Evolutionary conservation across 129 eudicot genomes (phyloP).

Genomic region (Arctium minus): DNA sequence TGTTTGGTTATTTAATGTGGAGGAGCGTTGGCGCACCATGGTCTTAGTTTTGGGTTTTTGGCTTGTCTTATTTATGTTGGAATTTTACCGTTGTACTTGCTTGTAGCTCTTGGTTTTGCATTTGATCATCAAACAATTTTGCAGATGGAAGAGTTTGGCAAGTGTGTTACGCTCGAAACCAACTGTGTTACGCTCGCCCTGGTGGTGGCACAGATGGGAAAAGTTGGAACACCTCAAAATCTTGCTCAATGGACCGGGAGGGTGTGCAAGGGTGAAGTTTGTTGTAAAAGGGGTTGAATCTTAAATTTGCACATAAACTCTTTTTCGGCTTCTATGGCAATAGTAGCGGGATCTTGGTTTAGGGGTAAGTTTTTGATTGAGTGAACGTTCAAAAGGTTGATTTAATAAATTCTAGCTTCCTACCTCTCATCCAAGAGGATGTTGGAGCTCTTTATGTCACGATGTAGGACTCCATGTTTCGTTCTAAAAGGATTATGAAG

Average conservation of each 20-base stretch:
- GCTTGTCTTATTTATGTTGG: background rate
- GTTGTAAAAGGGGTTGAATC: background rate
- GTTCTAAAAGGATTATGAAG: conserved; percentile 9
- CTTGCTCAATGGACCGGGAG: background rate
- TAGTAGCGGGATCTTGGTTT: background rate
- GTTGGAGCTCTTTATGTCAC: conserved; percentile 17
- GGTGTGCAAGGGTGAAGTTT: background rate
- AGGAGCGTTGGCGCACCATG: background rate
- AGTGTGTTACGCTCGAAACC: background rate
- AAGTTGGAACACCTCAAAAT: background rate
- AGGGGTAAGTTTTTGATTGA: background rate
- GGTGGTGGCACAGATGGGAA: background rate
- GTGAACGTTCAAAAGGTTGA: background rate
- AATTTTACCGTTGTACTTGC: background rate
- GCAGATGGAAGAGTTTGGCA: background rate
- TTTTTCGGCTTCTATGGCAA: background rate
- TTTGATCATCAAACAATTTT: background rate
- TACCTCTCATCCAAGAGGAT: conserved; percentile 2
- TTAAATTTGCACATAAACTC: background rate
- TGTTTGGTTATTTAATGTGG: background rate
- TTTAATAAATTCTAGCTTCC: background rate
- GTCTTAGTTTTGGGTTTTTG: background rate
- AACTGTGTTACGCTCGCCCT: background rate
- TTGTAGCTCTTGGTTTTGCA: background rate
- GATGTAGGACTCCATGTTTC: conserved; percentile 6